Evolutionary conservation across 148 eudicot species (phyloP), one percentile per base, ranked within the genome.

Genomic region (Oxyria digyna): DNA sequence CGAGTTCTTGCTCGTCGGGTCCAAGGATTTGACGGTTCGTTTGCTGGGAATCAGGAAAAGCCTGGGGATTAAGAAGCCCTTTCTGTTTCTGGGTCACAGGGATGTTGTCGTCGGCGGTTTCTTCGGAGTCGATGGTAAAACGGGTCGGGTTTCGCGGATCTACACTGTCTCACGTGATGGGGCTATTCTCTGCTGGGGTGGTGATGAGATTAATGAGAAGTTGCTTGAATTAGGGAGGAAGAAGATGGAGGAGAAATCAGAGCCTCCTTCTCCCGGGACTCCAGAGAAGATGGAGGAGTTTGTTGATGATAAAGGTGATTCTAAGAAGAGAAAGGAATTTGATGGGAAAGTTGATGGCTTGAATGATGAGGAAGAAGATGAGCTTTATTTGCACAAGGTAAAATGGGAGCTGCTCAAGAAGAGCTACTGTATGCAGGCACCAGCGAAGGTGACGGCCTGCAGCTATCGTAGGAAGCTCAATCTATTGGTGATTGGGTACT

Each of bases 371-470:
- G 86, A 72, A 27, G 81, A 52, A 38, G 67, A 68, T 59, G 79
- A 73, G 67, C 13, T 45, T 72, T 75, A 78, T n/a, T 66, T 93
- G 85, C 95, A 90, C 43, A 75, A 42, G 64, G 62, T 77, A 59
- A 94, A 87, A 73, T 94, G 99, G 99, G 85, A 80, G 74, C 74
- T 94, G 85, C 70, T 86, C 72, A 91, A 88, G 69, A 94, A 90
- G 83, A 84, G 88, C 69, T 94, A 74, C 48, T 94, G 88, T 75
- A 88, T 81, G 89, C 99, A 94, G 78, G 86, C 97, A 7, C 89
- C 92, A 1, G 89, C 96, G 0, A 94, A 85, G 76, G 78, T 94
- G 72, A 74, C 91, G 0, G 73, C 96, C 0, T 90, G 99, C 63
- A 88, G 87, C 83, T 90, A 87, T 75, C 97, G 88, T 64, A 77